Percentiles rank a stretch among this genome's conserved stretches.
These are phyloP conservation scores for Sanchytrium tribonematis DNA, from an alignment of 371 early-diverging fungal species.

Conservation along the genomic window DNA sequence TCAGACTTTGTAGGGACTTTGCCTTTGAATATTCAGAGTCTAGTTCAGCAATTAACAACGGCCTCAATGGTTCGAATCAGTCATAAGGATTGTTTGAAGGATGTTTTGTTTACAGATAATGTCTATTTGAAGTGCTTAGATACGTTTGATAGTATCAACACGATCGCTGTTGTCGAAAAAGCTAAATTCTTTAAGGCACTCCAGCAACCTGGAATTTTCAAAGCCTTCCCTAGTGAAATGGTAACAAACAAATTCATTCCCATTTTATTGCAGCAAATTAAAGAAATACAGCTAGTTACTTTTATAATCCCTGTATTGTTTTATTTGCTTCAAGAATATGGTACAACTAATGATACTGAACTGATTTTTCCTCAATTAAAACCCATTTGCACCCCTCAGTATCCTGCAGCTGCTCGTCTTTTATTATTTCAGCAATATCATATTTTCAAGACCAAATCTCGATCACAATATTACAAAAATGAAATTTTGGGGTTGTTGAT, in stretches of 20 bases:
- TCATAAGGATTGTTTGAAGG: neutral
- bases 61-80: neutral
- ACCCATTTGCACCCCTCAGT: neutral
- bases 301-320: neutral
- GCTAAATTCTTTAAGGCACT: neutral
- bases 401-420: neutral
- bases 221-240: neutral
- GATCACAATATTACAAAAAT: neutral
- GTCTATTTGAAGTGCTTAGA: neutral
- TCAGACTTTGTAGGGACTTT: neutral
- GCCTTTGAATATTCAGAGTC: neutral
- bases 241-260: neutral
- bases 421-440: neutral
- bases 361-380: neutral
- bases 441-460: neutral
- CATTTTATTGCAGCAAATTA: neutral
- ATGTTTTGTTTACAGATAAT: neutral
- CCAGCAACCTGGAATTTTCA: neutral
- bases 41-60: neutral
- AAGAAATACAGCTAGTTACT: neutral
- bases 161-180: neutral
- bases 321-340: neutral
- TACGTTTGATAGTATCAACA: neutral
- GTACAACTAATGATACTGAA: neutral
- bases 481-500: neutral